Evolutionary conservation across 768 basidiomycete genomes (phyloP), one percentile per base, ranked within the genome.

Genomic region (Rhizopogon roseolus): DNA sequence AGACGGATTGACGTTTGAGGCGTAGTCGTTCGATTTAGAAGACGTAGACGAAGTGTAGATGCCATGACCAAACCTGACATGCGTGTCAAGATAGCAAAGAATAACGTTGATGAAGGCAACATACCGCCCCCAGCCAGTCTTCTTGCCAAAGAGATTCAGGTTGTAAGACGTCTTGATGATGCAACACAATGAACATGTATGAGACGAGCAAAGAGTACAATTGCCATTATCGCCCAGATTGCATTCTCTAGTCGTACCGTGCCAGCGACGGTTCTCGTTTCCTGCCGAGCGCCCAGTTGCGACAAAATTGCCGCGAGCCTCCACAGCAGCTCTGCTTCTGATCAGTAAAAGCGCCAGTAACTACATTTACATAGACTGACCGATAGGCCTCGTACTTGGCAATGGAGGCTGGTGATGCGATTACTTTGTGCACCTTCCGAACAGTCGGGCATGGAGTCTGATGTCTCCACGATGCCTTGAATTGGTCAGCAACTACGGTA

Each of bases 11-110:
- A 77, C 73, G 55, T 85, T 86, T 49, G 71, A 73, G 10, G 85
- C 85, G 62, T 88, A 88, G 66, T 88, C 86, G 55, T 86, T 82
- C 16, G 86, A 85, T 78, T 88, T 88, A 6, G 86, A 88, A n/a
- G 86, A 86, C 1, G 86, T 88, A n/a, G 84, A 83, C 5, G 85
- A 85, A 1, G 85, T 86, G 62, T 87, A 88, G 40, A 87, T 83
- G 25, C 86, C 86, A 37, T 79, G 79, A 25, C 86, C 86, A 48
- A 87, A 86, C 55, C 85, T 86, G 34, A 57, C 17, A 52, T 19
- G 28, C 6, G 29, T 4, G 17, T 16, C 43, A 54, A 5, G 1
- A 32, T 29, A 37, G 11, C 25, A 39, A 7, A 27, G 44, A 7
- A 16, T 27, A 27, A 2, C 11, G 22, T 41, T 38, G 9, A 54